These are phyloP conservation scores for Nothophytophthora sp. DNA, from an alignment of 352 stramenopile genomes.

Conservation along the genomic window DNA sequence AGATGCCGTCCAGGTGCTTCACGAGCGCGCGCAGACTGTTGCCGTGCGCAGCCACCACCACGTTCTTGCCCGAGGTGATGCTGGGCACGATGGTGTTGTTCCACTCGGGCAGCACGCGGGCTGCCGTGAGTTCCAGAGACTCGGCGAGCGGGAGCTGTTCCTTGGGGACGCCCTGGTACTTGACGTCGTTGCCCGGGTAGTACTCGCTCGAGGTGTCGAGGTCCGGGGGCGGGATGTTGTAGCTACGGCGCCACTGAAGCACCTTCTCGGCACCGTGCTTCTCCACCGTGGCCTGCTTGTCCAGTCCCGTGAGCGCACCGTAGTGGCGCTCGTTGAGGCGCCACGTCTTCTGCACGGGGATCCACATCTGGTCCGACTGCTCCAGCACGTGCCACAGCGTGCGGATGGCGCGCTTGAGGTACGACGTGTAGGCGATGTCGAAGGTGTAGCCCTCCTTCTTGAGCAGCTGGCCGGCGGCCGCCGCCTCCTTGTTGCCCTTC, in stretches of 20 bases:
- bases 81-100: slow-evolving; percentile 90
- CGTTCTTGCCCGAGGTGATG: slow-evolving; percentile 93
- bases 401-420: slow-evolving; percentile 95
- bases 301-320: slow-evolving; percentile 89
- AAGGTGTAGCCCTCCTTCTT: slow-evolving; percentile 94
- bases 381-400: slow-evolving; percentile 94
- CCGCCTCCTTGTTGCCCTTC: slow-evolving; percentile 91
- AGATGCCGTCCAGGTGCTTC: slow-evolving; percentile 95
- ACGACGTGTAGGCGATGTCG: slow-evolving; percentile 95
- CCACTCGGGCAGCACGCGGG: slow-evolving; percentile 92
- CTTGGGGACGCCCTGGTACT: slow-evolving; percentile 88
- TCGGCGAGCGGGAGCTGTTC: slow-evolving; percentile 91
- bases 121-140: slow-evolving; percentile 93
- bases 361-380: slow-evolving; percentile 94
- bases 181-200: slow-evolving; percentile 92
- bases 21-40: slow-evolving; percentile 94
- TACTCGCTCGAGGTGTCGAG: slow-evolving; percentile 92
- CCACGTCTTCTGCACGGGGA: slow-evolving; percentile 95
- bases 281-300: slow-evolving; percentile 91
- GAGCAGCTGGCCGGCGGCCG: slow-evolving; percentile 88
- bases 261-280: slow-evolving; percentile 93
- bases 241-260: slow-evolving; percentile 96
- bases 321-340: slow-evolving; percentile 92
- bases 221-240: slow-evolving; percentile 97
- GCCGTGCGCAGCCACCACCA: slow-evolving; percentile 95